Percentiles rank a stretch among this genome's conserved stretches.
Conservation (phyloP, 495 filamentous ascomycete species). For the Amniculicola lignicola region DNA sequence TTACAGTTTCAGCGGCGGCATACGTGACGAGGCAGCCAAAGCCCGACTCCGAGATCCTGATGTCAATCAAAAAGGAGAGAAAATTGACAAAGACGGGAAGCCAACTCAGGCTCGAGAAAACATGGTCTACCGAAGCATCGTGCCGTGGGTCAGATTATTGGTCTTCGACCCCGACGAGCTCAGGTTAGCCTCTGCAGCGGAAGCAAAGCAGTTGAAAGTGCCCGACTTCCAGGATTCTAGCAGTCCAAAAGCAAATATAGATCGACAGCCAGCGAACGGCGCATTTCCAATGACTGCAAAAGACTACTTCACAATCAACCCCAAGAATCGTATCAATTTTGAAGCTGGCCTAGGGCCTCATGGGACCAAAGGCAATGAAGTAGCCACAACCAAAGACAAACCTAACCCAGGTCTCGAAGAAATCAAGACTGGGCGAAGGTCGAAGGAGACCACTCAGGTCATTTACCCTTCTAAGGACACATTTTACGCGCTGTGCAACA, state of each 20-base stretch:
- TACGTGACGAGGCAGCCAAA: too few relatives aligned
- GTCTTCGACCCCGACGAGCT: neutral
- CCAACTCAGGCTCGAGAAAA: neutral
- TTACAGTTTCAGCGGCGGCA: too few relatives aligned
- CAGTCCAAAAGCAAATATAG: neutral
- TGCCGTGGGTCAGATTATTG: neutral
- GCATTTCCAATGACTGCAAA: conserved; percentile 11
- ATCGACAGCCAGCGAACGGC: neutral
- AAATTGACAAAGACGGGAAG: neutral
- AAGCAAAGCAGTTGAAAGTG: neutral
- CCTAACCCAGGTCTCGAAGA: neutral
- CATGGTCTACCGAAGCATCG: neutral
- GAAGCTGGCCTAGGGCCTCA: too few relatives aligned
- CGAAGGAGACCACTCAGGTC: neutral
- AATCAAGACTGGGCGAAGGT: neutral
- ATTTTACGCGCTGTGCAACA: neutral
- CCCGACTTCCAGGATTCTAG: neutral
- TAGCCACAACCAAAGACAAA: neutral
- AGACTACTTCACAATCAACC: conserved; percentile 1
- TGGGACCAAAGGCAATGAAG: neutral
- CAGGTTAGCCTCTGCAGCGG: too few relatives aligned
- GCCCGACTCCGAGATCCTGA: too few relatives aligned
- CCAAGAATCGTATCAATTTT: neutral
- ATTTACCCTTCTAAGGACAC: neutral
- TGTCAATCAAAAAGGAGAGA: neutral